Percentiles rank a stretch among this genome's conserved stretches.
phyloP scores from a whole-genome alignment of 1,284 basidiomycete genomes.

The Heliocybe sulcata region DNA sequence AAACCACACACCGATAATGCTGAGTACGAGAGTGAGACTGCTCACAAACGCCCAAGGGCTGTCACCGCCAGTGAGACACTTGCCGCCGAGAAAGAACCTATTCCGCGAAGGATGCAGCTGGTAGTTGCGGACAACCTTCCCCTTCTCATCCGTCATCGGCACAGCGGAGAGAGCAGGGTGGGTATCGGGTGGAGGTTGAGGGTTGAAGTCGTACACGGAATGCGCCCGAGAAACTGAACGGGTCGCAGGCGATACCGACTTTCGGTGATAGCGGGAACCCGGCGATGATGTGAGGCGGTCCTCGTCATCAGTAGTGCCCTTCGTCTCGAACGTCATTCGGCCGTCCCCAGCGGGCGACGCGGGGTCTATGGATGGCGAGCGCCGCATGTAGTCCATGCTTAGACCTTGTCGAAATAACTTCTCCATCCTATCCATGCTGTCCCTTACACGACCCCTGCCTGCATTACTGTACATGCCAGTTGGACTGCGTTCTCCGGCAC shows the following conservation, averaged over 20 bases:
- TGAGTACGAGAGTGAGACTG: conserved; percentile 54
- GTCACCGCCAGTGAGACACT: conserved; percentile 79
- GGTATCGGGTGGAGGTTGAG: conserved; percentile 4
- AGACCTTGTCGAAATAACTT: background rate
- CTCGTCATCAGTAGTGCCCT: background rate
- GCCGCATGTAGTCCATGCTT: background rate
- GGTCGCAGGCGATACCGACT: background rate
- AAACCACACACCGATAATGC: conserved; percentile 74
- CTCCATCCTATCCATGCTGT: conserved; percentile 3
- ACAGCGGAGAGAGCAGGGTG: conserved; percentile 30
- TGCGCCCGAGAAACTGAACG: background rate
- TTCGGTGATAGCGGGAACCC: background rate
- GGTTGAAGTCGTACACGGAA: conserved; percentile 1
- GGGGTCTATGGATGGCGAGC: background rate
- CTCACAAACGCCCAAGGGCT: conserved; percentile 70
- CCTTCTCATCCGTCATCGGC: conserved; percentile 33
- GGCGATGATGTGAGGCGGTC: background rate
- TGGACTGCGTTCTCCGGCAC: background rate
- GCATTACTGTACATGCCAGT: background rate
- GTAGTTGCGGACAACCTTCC: conserved; percentile 44
- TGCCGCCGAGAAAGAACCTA: conserved; percentile 68
- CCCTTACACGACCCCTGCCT: background rate
- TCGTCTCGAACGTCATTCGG: background rate
- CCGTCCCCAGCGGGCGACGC: background rate
- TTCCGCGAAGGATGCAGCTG: conserved; percentile 63